Evolutionary conservation across 1,284 basidiomycete species (phyloP), one percentile per base, ranked within the genome.

Genomic region (Marasmius tenuissimus): DNA sequence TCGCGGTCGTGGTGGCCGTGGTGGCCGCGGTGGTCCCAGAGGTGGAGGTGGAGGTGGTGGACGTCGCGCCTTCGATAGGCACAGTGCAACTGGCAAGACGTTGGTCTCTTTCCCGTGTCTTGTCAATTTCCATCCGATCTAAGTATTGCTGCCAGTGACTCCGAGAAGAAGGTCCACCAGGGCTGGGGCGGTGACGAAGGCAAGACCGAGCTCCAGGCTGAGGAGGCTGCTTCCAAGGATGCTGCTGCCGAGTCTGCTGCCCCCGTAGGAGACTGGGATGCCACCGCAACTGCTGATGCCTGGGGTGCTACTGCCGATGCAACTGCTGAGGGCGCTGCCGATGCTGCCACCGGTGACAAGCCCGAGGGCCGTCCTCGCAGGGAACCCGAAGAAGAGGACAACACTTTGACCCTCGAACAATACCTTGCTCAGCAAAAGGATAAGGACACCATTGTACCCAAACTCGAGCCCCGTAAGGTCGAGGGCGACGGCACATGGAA

Each of bases 101-200:
- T 90, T 69, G 64, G 87, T 78, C 45, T 37, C 5, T 7, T 35
- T 27, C 18, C 20, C 2, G 39, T 39, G 14, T 14, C n/a, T 45
- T 48, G 55, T 57, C 47, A 57, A 53, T 54, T 53, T 57, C 58
- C 42, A 37, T 48, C 51, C 54, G 64, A 37, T 55, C 53, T 56
- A 12, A 56, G 45, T 55, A 59, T 55, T 57, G 48, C 37, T 57
- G 64, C 61, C 68, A 93, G 90, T 74, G 95, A 97, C 78, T 89
- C 92, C 50, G 91, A 94, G 69, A 97, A 97, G 86, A 93, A 93
- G 81, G 78, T 96, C 68, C 89, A 92, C 75, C 92, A 94, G 74
- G 91, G 89, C 66, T 97, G 94, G 94, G 94, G 94, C 66, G 92
- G 91, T 63, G 92, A 94, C 69, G 93, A 96, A 70, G 92, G 89